phyloP scores from a whole-genome alignment of 345 rosid genomes.

The Salix udensis region DNA sequence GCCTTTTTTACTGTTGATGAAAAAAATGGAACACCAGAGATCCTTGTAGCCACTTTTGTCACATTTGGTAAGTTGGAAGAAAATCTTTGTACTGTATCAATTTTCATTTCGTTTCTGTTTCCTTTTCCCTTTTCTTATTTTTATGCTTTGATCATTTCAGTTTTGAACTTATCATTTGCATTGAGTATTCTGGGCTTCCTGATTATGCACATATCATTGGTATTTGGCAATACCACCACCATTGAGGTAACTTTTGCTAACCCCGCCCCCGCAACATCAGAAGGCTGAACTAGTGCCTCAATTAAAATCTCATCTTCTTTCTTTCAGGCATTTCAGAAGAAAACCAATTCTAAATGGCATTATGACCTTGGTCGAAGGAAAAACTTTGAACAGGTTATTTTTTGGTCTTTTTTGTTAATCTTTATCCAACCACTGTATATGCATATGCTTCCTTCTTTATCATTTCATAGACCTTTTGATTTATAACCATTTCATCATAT shows the following conservation, averaged over 20 bases:
- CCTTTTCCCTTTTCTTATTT: neutral
- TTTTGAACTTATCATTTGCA: slow-evolving; percentile 30
- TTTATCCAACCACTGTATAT: neutral
- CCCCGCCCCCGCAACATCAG: neutral
- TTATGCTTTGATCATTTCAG: slow-evolving; percentile 13
- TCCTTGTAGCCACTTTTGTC: slow-evolving; percentile 23
- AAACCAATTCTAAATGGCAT: slow-evolving; percentile 20
- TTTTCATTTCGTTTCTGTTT: neutral
- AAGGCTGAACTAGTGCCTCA: neutral
- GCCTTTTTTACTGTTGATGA: slow-evolving; percentile 25
- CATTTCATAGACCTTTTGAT: neutral
- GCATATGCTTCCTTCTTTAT: neutral
- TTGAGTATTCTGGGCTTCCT: slow-evolving; percentile 33
- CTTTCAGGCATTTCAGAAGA: slow-evolving; percentile 30
- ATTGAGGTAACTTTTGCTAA: slow-evolving; percentile 21
- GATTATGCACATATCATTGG: slow-evolving; percentile 27
- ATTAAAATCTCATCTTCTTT: neutral
- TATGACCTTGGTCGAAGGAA: slow-evolving; percentile 31
- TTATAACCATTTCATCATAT: neutral
- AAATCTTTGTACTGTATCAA: neutral
- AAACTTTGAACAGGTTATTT: slow-evolving; percentile 28
- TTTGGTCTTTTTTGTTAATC: neutral
- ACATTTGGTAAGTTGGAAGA: slow-evolving; percentile 22
- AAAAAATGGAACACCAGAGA: slow-evolving; percentile 22
- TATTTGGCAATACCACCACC: slow-evolving; percentile 26